Evolutionary conservation across 1,284 basidiomycete species (phyloP), one percentile per base, ranked within the genome.

Genomic region (Fomitopsis schrenkii): DNA sequence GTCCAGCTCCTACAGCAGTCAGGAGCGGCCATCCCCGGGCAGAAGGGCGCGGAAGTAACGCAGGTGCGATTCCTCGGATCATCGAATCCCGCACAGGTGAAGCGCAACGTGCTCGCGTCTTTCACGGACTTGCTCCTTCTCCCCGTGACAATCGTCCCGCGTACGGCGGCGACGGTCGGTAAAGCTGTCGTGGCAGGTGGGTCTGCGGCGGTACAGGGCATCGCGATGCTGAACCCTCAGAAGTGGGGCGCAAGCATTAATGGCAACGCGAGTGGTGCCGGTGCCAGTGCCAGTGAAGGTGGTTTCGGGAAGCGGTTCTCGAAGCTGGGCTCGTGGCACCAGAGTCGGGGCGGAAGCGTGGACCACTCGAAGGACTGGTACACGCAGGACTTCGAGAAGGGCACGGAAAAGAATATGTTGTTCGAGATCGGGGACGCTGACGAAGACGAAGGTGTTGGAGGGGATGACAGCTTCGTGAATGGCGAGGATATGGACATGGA

Each of bases 121-220:
- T 98, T 99, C 76, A 93, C 93, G 10, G 90, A 93, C 62, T 87
- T 95, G 0, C 85, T 99, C 0, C 79, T 98, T 0, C 80, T 98
- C 0, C 97, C 97, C 0, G 97, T 98, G 19, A 97, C 95, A 1
- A 97, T 98, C 67, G 95, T 98, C 1, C 97, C 97, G 0, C 86
- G 93, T 9, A 93, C 94, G 6, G 58, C 42, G 12, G 50, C 33
- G 6, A 53, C 30, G 1, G 68, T 72, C 6, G 72, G 71, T 22
- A 71, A 89, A 42, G 91, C 86, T 9, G 91, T 94, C 8, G 87
- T 85, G n/a, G 91, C 85, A 0, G 85, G 86, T 4, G 88, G 91
- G 0, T 87, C 79, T 1, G 92, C 90, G 12, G 92, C 93, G 1
- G 93, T 90, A 10, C 90, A 91, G 61, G 93, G 94, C 0, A 87